phyloP scores from a whole-genome alignment of 1,284 basidiomycete species.

The Mycena citricolor region DNA sequence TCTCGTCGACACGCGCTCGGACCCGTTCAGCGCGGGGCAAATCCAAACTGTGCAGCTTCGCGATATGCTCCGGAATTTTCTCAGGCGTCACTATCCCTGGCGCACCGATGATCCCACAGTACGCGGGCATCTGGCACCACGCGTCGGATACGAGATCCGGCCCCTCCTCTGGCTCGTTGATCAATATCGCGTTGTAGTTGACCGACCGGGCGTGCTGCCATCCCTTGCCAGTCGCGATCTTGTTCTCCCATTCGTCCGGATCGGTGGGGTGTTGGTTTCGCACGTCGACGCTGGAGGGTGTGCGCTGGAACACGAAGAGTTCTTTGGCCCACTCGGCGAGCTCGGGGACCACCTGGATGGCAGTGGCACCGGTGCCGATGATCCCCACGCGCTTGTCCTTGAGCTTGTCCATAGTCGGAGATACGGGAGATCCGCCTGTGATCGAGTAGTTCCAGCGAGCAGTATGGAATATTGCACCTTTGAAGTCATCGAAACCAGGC shows the following conservation, averaged over 20 bases:
- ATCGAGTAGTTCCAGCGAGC: slow-evolving; percentile 23
- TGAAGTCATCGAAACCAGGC: slow-evolving; percentile 17
- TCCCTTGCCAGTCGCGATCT: slow-evolving; percentile 13
- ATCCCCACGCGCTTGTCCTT: slow-evolving; percentile 22
- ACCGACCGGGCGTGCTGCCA: slow-evolving; percentile 15
- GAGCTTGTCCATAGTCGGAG: slow-evolving; percentile 17
- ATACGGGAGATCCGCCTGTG: slow-evolving; percentile 21
- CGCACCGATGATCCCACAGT: slow-evolving; percentile 17
- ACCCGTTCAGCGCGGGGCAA: slow-evolving; percentile 10
- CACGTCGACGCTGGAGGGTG: slow-evolving; percentile 22
- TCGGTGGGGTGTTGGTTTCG: slow-evolving; percentile 20
- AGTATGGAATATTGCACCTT: slow-evolving; percentile 22
- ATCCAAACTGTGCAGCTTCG: slow-evolving; percentile 16
- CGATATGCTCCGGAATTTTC: slow-evolving; percentile 17
- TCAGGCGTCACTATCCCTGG: slow-evolving; percentile 19
- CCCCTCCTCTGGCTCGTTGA: background rate
- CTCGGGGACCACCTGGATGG: slow-evolving; percentile 22
- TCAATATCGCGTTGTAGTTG: background rate
- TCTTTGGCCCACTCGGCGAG: slow-evolving; percentile 22
- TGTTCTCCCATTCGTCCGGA: slow-evolving; percentile 14
- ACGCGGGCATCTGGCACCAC: slow-evolving; percentile 11
- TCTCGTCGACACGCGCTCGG: slow-evolving; percentile 15
- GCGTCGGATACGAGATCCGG: slow-evolving; percentile 18
- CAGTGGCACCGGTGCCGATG: slow-evolving; percentile 24
- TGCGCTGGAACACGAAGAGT: slow-evolving; percentile 25